Base-by-base conservation (phyloP, 345 rosid species). In the Syzygium grande region DNA sequence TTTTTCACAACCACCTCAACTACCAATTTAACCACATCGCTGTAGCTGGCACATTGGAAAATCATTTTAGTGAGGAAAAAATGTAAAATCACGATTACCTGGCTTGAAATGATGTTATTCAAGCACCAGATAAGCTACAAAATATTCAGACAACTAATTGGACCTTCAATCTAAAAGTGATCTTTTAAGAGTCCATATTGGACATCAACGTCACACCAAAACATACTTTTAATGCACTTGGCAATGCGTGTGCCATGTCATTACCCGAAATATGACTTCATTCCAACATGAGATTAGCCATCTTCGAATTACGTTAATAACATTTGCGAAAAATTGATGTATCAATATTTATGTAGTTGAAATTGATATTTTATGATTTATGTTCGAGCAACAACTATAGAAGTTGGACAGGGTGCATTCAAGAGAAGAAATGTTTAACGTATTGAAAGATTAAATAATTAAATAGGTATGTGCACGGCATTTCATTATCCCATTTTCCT, bases 321-420 rank as follows among this genome's bases (percentile, higher is more conserved):
- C 11, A 30, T 14, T 63, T 29, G 77, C 0, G 1, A 15, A 56
- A 30, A 65, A 30, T 16, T 6, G 23, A 17, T 68, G 0, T 68
- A 68, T 0, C 7, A 16, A 17, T 34, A 34, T 17, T 34, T 30
- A 68, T 38, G 46, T 9, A 16, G 11, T 68, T 2, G 11, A 30
- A 68, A 68, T 17, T 30, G 79, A 68, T 17, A 34, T 65, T 65
- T 1, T 9, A 2, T 17, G 11, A 7, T 30, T 68, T 8, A 30
- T 68, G 12, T 19, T 1, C 0, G 7, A 34, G 43, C 3, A 0
- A 29, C 4, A 63, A 34, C 21, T 68, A 68, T 8, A 30, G 4
- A 68, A 68, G 0, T 34, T 34, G 23, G 12, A 68, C 46, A 21
- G 2, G 12, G 43, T 30, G 23, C 6, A 68, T 17, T 9, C 12